Base-by-base conservation (phyloP, 768 basidiomycete genomes). In the Leccinum obscurum region DNA sequence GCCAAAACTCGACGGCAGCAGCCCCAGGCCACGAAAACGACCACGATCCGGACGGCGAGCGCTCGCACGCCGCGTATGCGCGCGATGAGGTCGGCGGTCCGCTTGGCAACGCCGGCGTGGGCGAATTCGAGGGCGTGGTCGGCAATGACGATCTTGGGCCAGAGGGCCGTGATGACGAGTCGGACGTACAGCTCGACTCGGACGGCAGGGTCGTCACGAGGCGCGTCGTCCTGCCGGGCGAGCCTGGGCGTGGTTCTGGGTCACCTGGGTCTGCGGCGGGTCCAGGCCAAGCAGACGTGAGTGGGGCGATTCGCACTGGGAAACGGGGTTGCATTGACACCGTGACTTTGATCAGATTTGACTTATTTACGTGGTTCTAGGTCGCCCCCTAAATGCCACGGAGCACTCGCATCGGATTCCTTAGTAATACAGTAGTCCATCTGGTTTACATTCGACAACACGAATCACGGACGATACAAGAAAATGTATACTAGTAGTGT, bases 61-160 rank as follows among this genome's bases (percentile, higher is more conserved):
- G 49, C 4, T 68, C 70, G 37, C 74, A 70, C 10, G 73, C 75
- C 3, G 17, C 58, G 9, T 73, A 74, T 46, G 62, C 64, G 0
- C 71, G 66, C 32, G 73, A 74, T 0, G 70, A 74, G 56, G 44
- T 74, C 4, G 41, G 51, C 15, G 73, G 73, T 0, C 75, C 73
- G 0, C 63, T 74, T 3, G 63, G 75, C 1, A 58, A 53, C 28
- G 71, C 70, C 0, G 58, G 71, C n/a, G 64, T 72, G 9, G 72
- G 71, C 22, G 73, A 74, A 17, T 68, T 73, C 10, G 73, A 74
- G 26, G 71, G 70, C 0, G 58, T 75, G 1, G 66, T 71, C 4
- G 72, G 74, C 6, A 66, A 63, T 4, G 68, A 66, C 30, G 73
- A 75, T 54, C 65, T 69, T 15, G 73, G 72, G 5, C 64, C 66